These are phyloP conservation scores for Coffea eugenioides DNA, from an alignment of 257 asterid species.

Conservation along the genomic window DNA sequence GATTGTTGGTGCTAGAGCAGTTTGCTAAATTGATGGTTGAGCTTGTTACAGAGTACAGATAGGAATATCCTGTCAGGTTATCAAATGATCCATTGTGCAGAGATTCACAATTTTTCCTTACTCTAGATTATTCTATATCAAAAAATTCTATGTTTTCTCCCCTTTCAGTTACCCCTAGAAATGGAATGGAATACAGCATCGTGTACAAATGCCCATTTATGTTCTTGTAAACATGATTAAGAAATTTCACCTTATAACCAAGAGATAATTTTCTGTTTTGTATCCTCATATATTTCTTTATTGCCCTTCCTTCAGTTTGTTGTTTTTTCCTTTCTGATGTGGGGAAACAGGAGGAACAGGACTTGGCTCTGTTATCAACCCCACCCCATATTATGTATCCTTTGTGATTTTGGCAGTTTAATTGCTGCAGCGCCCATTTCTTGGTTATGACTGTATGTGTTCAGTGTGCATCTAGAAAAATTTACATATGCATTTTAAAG, in stretches of 20 bases:
- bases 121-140: conserved; percentile 9
- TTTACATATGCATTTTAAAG: too few relatives aligned
- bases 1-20: conserved; percentile 23
- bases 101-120: conserved; percentile 3
- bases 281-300: background rate
- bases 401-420: background rate
- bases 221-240: background rate
- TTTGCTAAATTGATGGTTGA: conserved; percentile 13
- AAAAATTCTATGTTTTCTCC: background rate
- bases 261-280: background rate
- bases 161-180: conserved; percentile 1
- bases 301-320: too few relatives aligned
- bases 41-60: conserved; percentile 12
- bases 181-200: background rate
- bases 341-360: background rate
- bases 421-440: background rate
- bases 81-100: conserved; percentile 30
- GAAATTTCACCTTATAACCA: background rate
- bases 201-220: conserved; percentile 17
- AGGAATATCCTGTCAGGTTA: background rate
- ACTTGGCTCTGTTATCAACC: background rate
- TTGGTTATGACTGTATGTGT: background rate
- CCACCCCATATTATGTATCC: background rate
- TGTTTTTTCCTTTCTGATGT: background rate
- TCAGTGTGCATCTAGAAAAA: background rate